These are phyloP conservation scores for Gaillardinia entomophila DNA, from an alignment of 805 yeast genomes.

Conservation along the genomic window DNA sequence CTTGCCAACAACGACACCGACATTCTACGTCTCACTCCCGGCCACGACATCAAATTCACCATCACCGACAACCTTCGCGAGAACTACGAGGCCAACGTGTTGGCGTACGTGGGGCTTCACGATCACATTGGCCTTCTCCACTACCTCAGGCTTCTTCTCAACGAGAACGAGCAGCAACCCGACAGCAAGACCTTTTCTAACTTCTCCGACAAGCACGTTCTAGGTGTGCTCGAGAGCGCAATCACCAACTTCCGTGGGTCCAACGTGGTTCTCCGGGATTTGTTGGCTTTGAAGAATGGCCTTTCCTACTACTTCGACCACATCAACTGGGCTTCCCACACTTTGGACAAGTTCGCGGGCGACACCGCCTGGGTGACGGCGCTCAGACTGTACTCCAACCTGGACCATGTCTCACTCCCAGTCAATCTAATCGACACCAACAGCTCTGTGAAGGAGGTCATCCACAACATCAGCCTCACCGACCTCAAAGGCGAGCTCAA, in stretches of 20 bases:
- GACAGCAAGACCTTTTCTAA: constrained; percentile 4
- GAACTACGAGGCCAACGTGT: constrained; percentile 16
- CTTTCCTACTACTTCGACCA: background rate
- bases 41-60: background rate
- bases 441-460: background rate
- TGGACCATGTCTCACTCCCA: background rate
- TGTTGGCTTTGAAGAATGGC: background rate
- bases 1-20: background rate
- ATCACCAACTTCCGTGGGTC: constrained; percentile 2
- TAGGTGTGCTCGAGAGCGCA: constrained; percentile 6
- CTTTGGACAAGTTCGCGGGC: constrained; percentile 5
- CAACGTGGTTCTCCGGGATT: constrained; percentile 1
- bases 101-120: constrained; percentile 9
- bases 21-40: background rate
- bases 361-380: constrained; percentile 2
- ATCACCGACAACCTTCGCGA: constrained; percentile 6
- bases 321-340: constrained; percentile 4
- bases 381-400: background rate
- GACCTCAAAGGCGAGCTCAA: background rate
- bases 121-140: constrained; percentile 12
- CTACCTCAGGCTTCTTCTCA: constrained; percentile 1
- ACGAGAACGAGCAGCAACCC: background rate
- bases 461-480: background rate
- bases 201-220: constrained; percentile 7
- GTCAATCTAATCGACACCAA: background rate